A percentile compares a stretch with the other conserved stretches of the same genome.
These are phyloP conservation scores for Gremmenia infestans DNA, from an alignment of 2,329 filamentous ascomycete genomes.

Conservation along the genomic window DNA sequence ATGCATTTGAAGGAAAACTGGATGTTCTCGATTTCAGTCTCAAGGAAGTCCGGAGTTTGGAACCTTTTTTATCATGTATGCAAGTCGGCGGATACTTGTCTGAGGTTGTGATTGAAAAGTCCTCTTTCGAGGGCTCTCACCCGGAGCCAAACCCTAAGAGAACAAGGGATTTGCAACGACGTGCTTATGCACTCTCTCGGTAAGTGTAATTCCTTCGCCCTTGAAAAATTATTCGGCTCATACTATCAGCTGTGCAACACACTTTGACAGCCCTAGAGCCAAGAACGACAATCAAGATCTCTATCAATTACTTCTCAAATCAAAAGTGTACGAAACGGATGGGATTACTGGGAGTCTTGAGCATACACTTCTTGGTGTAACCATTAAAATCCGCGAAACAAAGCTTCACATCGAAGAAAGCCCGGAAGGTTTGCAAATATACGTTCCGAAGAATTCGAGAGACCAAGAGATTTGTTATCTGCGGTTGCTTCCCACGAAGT, in stretches of 20 bases:
- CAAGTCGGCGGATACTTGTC: conserved; percentile 9
- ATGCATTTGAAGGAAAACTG: conserved; percentile 10
- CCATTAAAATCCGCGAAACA: conserved; percentile 6
- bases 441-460: conserved; percentile 12
- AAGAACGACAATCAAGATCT: conserved; percentile 6
- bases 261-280: conserved; percentile 10
- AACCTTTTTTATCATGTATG: conserved; percentile 9
- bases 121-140: conserved; percentile 6
- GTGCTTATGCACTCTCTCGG: conserved; percentile 12
- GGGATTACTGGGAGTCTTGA: conserved; percentile 6
- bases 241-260: conserved; percentile 11
- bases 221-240: conserved; percentile 4
- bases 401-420: conserved; percentile 15
- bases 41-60: conserved; percentile 8
- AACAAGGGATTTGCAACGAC: conserved; percentile 3
- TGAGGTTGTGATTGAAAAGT: conserved; percentile 7
- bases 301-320: conserved; percentile 9
- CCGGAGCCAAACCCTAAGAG: conserved; percentile 5
- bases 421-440: conserved; percentile 8
- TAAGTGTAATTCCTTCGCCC: not conserved
- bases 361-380: conserved; percentile 9
- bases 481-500: conserved; percentile 9
- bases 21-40: conserved; percentile 12
- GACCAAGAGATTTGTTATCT: conserved; percentile 14
- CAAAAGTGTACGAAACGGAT: conserved; percentile 10